These are phyloP conservation scores for Dujonia santamariae DNA, from an alignment of 1,139 yeast genomes.

Conservation along the genomic window DNA sequence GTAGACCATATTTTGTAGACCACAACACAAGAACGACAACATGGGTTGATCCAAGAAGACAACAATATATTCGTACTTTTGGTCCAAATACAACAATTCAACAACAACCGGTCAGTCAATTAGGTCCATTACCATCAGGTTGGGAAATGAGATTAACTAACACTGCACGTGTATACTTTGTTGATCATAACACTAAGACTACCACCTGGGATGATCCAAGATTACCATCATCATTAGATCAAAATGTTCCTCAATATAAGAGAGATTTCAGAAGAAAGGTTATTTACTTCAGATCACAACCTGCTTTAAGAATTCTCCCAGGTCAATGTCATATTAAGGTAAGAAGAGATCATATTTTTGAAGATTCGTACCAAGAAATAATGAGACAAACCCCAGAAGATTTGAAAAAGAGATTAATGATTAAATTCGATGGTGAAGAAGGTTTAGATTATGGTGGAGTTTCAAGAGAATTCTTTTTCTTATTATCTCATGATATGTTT, in stretches of 20 bases:
- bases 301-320: conserved; percentile 92
- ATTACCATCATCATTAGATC: conserved; percentile 93
- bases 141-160: conserved; percentile 99
- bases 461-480: conserved; percentile 93
- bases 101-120: conserved; percentile 97
- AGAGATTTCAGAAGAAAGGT: conserved; percentile 98
- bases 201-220: conserved; percentile 99
- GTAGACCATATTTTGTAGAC: conserved; percentile 96
- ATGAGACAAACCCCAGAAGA: conserved; percentile 99
- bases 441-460: conserved; percentile 99
- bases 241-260: conserved; percentile 97
- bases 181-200: conserved; percentile 97
- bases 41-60: conserved; percentile 99
- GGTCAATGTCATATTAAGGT: conserved; percentile 99
- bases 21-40: conserved; percentile 98
- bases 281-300: conserved; percentile 96
- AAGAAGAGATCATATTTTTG: conserved; percentile 93
- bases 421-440: conserved; percentile 98
- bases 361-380: conserved; percentile 95
- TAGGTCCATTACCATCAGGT: conserved; percentile 97
- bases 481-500: conserved; percentile 96
- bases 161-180: conserved; percentile 97
- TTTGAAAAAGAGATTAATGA: conserved; percentile 94
- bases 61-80: conserved; percentile 93
- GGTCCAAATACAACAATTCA: conserved; percentile 89